Evolutionary conservation across 2,329 filamentous ascomycete genomes (phyloP), one percentile per base, ranked within the genome.

Genomic region (Ilyonectria sp.): DNA sequence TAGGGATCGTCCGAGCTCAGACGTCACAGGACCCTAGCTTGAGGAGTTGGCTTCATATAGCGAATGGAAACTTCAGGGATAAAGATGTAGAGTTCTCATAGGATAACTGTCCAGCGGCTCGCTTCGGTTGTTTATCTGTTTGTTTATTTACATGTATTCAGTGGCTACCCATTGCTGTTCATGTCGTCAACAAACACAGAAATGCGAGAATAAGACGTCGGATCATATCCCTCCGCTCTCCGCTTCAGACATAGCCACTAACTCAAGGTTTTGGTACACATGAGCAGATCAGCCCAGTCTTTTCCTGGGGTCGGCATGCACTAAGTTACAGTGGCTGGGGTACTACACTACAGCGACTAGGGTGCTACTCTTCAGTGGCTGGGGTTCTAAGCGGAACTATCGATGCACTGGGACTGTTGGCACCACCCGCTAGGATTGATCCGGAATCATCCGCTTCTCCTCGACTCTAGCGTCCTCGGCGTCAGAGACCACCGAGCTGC

Each of bases 211-310:
- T 54, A 21, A 47, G 31, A 49, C 17, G 43, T 65, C 55, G 33
- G 21, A 43, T 60, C 47, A 64, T 54, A 35, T 15, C 43, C 37
- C 49, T 46, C 56, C 31, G n/a, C 13, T 26, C 55, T 29, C 46
- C 29, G n/a, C 60, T 40, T 44, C 40, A 17, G 26, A 53, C 46
- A 37, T 35, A n/a, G 26, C 46, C 61, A 35, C 19, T 46, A 31
- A 46, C n/a, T 13, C 37, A 54, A 33, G 33, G 11, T 10, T 58
- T 59, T 59, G 26, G 55, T 40, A 49, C 21, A 40, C 31, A 60
- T 60, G 37, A 54, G 47, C 55, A 65, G 55, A 65, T 65, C 55
- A 47, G 37, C 46, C 61, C 61, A 64, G 54, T 47, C 23, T 59
- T 46, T 47, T 49, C 50, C n/a, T 11, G 40, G 50, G 37, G 60